Percentiles rank a stretch among this genome's conserved stretches.
These are phyloP conservation scores for Penicillium verrucosum DNA, from an alignment of 2,329 filamentous ascomycete genomes.

Conservation along the genomic window DNA sequence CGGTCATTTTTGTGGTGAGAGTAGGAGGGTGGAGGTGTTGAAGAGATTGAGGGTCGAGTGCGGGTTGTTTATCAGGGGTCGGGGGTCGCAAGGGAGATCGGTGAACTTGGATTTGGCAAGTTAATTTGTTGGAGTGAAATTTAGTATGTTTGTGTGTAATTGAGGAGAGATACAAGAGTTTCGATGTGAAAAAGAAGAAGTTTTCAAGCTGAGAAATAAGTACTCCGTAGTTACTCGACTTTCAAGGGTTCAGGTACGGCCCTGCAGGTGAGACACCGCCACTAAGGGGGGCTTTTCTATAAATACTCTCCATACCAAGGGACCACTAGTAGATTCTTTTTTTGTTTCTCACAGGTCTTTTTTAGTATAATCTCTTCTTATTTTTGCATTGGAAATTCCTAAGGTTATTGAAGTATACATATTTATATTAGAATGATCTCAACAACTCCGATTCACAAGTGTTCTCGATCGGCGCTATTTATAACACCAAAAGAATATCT, in stretches of 20 bases:
- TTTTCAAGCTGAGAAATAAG: constrained; percentile 1
- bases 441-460: background rate
- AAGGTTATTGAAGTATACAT: background rate
- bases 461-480: constrained; percentile 8
- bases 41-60: background rate
- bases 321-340: constrained; percentile 3
- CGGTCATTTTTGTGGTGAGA: constrained; percentile 17
- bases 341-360: background rate
- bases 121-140: background rate
- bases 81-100: background rate
- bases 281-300: constrained; percentile 15
- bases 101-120: background rate
- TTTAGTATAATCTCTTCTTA: background rate
- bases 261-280: constrained; percentile 18
- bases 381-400: background rate
- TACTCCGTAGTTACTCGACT: background rate
- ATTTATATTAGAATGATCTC: background rate
- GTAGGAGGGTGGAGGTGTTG: background rate
- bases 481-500: constrained; percentile 5
- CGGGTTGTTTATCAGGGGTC: constrained; percentile 7
- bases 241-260: constrained; percentile 7
- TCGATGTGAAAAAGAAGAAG: background rate
- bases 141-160: background rate
- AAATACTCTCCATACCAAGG: constrained; percentile 12
- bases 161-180: background rate